Conservation (phyloP, 2,329 filamentous ascomycete genomes). For the Fusarium nisikadoi region DNA sequence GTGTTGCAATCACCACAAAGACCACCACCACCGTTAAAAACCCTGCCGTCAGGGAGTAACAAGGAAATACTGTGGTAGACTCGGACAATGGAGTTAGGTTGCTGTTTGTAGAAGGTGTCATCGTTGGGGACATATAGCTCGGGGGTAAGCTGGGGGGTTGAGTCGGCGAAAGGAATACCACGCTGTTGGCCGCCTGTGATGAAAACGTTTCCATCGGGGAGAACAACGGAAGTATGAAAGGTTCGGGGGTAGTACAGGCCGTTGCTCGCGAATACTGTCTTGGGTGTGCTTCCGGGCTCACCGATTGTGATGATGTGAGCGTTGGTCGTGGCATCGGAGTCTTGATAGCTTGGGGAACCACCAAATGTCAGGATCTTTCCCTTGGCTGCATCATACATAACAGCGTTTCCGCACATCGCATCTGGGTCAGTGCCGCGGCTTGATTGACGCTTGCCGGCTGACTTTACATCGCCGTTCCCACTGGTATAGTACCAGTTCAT, state of each 20-base stretch:
- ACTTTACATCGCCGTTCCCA: slow-evolving; percentile 30
- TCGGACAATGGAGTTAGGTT: slow-evolving; percentile 13
- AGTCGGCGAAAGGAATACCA: slow-evolving; percentile 14
- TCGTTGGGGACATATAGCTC: slow-evolving; percentile 17
- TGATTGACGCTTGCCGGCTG: slow-evolving; percentile 39
- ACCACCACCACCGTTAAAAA: slow-evolving; percentile 24
- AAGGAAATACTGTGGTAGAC: slow-evolving; percentile 23
- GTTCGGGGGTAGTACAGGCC: slow-evolving; percentile 45
- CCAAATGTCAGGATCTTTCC: slow-evolving; percentile 67
- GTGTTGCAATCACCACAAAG: slow-evolving; percentile 4
- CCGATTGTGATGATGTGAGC: slow-evolving; percentile 63
- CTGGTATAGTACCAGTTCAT: slow-evolving; percentile 67
- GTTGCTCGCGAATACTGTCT: not conserved
- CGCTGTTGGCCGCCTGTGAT: slow-evolving; percentile 55
- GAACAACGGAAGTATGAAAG: slow-evolving; percentile 59
- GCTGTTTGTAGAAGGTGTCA: slow-evolving; percentile 21
- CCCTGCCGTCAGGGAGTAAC: slow-evolving; percentile 10
- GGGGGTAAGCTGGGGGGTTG: slow-evolving; percentile 11
- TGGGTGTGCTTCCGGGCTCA: not conserved
- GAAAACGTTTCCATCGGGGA: slow-evolving; percentile 60
- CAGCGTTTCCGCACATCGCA: slow-evolving; percentile 65
- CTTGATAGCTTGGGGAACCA: slow-evolving; percentile 58
- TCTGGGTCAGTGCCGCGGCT: slow-evolving; percentile 52
- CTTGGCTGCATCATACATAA: slow-evolving; percentile 68
- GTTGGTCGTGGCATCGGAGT: slow-evolving; percentile 53